Evolutionary conservation across 2,329 filamentous ascomycete genomes (phyloP), one percentile per base, ranked within the genome.

Genomic region (Epichloe uncinata): DNA sequence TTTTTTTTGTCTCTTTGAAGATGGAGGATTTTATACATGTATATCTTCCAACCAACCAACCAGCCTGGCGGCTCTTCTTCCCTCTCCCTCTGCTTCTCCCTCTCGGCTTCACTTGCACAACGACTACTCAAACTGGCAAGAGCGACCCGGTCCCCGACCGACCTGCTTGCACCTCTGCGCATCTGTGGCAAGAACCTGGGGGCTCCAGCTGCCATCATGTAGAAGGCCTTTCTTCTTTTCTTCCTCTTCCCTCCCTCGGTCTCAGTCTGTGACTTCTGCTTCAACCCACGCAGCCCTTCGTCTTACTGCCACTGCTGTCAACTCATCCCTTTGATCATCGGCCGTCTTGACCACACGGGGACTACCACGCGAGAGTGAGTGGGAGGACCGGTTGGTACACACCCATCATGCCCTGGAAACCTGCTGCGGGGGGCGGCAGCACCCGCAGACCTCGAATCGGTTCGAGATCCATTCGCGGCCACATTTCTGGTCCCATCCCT

Each of bases 401-500:
- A 16, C 16, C n/a, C 36, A 46, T 12, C 54, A 64, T 58, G 53
- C 57, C 74, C 42, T 77, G 75, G 66, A 76, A 72, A 60, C 63
- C 69, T 47, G 56, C 65, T 35, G 61, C 73, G 48, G 66, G 59
- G 57, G 58, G 66, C 55, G 66, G 53, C 33, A 52, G 49, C 45
- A 33, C 30, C 53, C 49, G 51, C 51, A 57, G 54, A 49, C 55
- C 59, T 44, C 53, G 55, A 38, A 54, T 55, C 44, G 52, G 66
- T 54, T 66, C 68, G 55, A 67, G 69, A 55, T 73, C 73, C 35
- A 74, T 82, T 53, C 74, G 79, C 38, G 78, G 78, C 53, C 76
- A 73, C 55, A 82, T 82, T 53, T 82, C 78, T 33, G 72, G 70
- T 6, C 80, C 80, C 13, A 82, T 82, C 45, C 78, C 78, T 2